Evolutionary conservation across 768 basidiomycete species (phyloP).

Genomic region (Phylloporus sp.): DNA sequence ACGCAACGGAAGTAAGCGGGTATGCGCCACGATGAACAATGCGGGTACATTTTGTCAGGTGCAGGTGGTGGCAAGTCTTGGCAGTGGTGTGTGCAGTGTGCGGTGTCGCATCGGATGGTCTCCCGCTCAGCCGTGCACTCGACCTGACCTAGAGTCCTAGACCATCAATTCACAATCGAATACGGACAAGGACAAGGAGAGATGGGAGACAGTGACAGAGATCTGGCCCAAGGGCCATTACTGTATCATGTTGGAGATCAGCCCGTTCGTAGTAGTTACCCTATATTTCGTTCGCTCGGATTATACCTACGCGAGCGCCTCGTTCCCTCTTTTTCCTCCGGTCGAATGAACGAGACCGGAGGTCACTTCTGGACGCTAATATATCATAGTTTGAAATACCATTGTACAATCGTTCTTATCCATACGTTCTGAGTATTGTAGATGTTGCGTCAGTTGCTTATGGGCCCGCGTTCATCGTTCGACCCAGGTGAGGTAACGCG

Average conservation of each 20-base stretch:
- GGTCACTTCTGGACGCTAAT: too few relatives aligned
- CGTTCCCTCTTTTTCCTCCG: too few relatives aligned
- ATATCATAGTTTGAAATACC: neutral
- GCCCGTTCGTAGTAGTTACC: too few relatives aligned
- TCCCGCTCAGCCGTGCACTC: slow-evolving; percentile 5
- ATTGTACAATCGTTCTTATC: neutral
- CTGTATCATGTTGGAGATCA: too few relatives aligned
- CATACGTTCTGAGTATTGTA: too few relatives aligned
- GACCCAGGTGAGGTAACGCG: slow-evolving; percentile 44
- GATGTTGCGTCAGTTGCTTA: neutral
- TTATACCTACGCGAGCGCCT: too few relatives aligned
- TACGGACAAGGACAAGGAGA: neutral
- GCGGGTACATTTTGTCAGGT: too few relatives aligned
- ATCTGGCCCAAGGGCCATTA: neutral
- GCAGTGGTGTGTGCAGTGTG: slow-evolving; percentile 32
- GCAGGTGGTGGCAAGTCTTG: slow-evolving; percentile 47
- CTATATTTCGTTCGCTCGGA: too few relatives aligned
- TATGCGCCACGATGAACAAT: too few relatives aligned
- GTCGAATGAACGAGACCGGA: too few relatives aligned
- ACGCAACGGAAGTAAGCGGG: too few relatives aligned
- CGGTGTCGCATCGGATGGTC: slow-evolving; percentile 10
- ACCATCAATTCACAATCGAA: neutral
- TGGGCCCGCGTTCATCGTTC: slow-evolving; percentile 4
- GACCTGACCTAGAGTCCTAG: slow-evolving; percentile 13
- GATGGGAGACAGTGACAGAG: neutral